phyloP scores from a whole-genome alignment of 2,329 filamentous ascomycete genomes.

The Pseudogymnoascus sp. region DNA sequence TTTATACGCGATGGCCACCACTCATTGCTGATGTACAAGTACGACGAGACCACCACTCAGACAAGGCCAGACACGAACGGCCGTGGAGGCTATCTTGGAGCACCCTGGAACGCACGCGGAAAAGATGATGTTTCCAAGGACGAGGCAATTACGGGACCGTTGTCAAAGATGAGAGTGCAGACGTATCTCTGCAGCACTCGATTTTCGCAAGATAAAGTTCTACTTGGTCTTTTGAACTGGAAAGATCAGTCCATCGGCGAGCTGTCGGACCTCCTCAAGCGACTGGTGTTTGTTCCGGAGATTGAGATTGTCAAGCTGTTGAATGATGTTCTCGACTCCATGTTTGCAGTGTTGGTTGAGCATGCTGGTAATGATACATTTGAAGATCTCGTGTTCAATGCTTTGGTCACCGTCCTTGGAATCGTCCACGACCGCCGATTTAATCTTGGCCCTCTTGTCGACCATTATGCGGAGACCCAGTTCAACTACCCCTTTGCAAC shows the following conservation, averaged over 20 bases:
- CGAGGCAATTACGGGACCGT: constrained; percentile 63
- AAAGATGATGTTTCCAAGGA: constrained; percentile 63
- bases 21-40: constrained; percentile 73
- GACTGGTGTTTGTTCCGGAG: constrained; percentile 88
- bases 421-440: constrained; percentile 94
- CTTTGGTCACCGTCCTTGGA: constrained; percentile 78
- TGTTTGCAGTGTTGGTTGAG: constrained; percentile 87
- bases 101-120: constrained; percentile 68
- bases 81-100: constrained; percentile 76
- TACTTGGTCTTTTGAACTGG: constrained; percentile 82
- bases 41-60: constrained; percentile 81
- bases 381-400: constrained; percentile 86
- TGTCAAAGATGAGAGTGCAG: constrained; percentile 70
- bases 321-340: constrained; percentile 77
- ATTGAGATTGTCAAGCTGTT: constrained; percentile 96
- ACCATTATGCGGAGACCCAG: constrained; percentile 78
- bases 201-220: constrained; percentile 84
- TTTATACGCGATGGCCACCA: constrained; percentile 84
- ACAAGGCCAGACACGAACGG: constrained; percentile 54
- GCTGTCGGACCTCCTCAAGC: constrained; percentile 65
- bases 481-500: constrained; percentile 94
- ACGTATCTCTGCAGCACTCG: constrained; percentile 91
- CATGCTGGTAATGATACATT: constrained; percentile 87
- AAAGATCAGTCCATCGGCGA: constrained; percentile 65
- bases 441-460: constrained; percentile 82